Base-by-base conservation (phyloP, 176 grass and related monocot species). In the Hsuehochloa calcarea region DNA sequence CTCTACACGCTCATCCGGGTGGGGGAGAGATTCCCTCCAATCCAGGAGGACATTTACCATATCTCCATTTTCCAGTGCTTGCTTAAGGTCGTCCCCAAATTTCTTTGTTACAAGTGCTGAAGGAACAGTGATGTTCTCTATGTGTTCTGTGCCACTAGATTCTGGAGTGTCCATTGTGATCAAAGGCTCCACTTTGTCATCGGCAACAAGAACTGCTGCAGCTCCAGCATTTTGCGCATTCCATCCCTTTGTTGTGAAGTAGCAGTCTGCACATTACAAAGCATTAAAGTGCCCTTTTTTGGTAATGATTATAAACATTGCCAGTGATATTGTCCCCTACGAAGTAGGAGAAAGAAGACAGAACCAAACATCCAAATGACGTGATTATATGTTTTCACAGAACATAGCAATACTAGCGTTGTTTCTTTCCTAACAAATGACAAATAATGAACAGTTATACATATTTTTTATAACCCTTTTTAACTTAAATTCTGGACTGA, bases 91-190 rank as follows among this genome's bases (percentile, higher is more conserved):
- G 4, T 97, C 90, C 0, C 92, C 92, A 10, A 97, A 61, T 81
- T 88, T 87, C 75, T 97, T 97, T 10, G 80, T 87, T 78, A 97
- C 90, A 77, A 97, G 83, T 19, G 82, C 92, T 5, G 94, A 92
- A 41, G 94, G 94, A 47, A 97, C 90, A 78, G 92, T 97, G 82
- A 97, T 97, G 67, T 97, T 89, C 74, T 90, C 80, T 69, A 94
- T 47, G 70, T 90, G 70, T 31, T 80, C 88, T 68, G 89, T 86
- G 25, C 85, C 80, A 56, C 19, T 66, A 89, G 92, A 90, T 79
- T 92, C 94, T 43, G 94, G 92, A 73, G 85, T 97, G 82, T 97
- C 92, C 92, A 97, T 97, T 83, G 94, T 97, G 66, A 97, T 94
- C 63, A 97, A 84, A 64, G 87, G 90, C 52, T 97, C 94, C 0